Percentiles rank a stretch among this genome's conserved stretches.
Evolutionary conservation across 768 basidiomycete species (phyloP).

Genomic region (Kwoniella newhampshirensis): DNA sequence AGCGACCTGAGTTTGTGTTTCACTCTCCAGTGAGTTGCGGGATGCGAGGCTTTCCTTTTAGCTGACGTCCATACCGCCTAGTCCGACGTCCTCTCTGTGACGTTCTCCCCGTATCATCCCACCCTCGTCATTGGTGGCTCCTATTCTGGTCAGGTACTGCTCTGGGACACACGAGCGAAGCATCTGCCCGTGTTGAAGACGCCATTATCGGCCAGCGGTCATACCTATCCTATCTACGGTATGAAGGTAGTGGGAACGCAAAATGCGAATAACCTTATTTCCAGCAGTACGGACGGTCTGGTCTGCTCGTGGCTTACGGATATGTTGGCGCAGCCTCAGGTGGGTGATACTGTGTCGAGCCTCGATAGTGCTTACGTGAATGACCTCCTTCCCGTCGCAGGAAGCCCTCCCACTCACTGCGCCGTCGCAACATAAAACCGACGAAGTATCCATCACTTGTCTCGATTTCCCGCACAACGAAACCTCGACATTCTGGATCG

Average conservation of each 20-base stretch:
- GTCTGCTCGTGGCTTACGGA: slow-evolving; percentile 98
- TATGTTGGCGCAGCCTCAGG: slow-evolving; percentile 98
- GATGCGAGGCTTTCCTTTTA: not conserved
- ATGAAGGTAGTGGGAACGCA: slow-evolving; percentile 99
- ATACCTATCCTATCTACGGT: slow-evolving; percentile 97
- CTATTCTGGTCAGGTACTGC: slow-evolving; percentile 96
- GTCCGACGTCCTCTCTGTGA: slow-evolving; percentile 96
- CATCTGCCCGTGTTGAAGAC: slow-evolving; percentile 95
- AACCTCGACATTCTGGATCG: slow-evolving; percentile 94
- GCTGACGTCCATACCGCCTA: slow-evolving; percentile 50
- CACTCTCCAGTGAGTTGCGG: slow-evolving; percentile 79
- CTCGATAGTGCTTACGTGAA: too few species aligned
- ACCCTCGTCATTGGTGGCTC: slow-evolving; percentile 97
- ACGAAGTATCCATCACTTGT: slow-evolving; percentile 90
- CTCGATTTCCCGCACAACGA: slow-evolving; percentile 95
- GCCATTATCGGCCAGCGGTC: slow-evolving; percentile 89
- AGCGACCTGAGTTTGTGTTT: slow-evolving; percentile 95
- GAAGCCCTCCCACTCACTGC: slow-evolving; percentile 91
- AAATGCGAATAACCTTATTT: slow-evolving; percentile 96
- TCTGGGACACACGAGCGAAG: slow-evolving; percentile 98
- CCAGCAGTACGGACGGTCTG: slow-evolving; percentile 92
- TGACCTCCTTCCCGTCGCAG: too few species aligned
- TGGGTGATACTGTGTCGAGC: slow-evolving; percentile 50
- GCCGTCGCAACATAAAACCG: slow-evolving; percentile 90
- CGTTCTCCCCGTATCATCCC: slow-evolving; percentile 96